Evolutionary conservation across 2,329 filamentous ascomycete species (phyloP).

Genomic region (Tolypocladium tropicale): DNA sequence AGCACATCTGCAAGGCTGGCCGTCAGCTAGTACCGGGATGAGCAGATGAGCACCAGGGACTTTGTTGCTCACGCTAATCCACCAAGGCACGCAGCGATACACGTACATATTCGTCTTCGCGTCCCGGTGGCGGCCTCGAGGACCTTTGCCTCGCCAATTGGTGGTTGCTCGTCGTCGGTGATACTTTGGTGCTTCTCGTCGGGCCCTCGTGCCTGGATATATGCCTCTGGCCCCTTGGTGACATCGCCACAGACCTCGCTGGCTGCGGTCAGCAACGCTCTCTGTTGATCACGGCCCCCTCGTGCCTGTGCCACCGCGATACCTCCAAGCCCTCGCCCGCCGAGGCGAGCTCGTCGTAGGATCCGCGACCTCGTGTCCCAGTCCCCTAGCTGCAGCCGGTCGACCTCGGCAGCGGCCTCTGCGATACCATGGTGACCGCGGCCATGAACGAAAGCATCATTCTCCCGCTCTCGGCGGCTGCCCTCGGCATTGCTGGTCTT

Average conservation of each 20-base stretch:
- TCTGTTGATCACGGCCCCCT: neutral
- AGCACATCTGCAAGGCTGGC: neutral
- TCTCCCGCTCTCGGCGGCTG: constrained; percentile 19
- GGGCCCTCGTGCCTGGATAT: neutral
- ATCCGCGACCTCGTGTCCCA: neutral
- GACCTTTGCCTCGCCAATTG: neutral
- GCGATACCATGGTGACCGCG: neutral
- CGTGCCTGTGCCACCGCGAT: neutral
- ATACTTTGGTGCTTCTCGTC: neutral
- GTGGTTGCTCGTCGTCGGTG: neutral
- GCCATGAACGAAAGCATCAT: constrained; percentile 5
- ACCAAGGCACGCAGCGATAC: neutral
- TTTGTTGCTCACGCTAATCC: neutral
- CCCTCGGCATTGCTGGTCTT: constrained; percentile 23
- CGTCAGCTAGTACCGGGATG: neutral
- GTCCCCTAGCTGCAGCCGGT: neutral
- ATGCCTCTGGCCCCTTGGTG: neutral
- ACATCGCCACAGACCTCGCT: neutral
- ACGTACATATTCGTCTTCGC: neutral
- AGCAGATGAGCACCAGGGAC: neutral
- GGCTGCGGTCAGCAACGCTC: neutral
- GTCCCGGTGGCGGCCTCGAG: neutral
- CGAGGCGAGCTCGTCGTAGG: neutral
- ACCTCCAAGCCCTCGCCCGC: neutral
- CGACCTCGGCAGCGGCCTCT: neutral